A percentile compares a stretch with the other conserved stretches of the same genome.
These are phyloP conservation scores for Geosmithia flava DNA, from an alignment of 2,329 filamentous ascomycete species.

Conservation along the genomic window DNA sequence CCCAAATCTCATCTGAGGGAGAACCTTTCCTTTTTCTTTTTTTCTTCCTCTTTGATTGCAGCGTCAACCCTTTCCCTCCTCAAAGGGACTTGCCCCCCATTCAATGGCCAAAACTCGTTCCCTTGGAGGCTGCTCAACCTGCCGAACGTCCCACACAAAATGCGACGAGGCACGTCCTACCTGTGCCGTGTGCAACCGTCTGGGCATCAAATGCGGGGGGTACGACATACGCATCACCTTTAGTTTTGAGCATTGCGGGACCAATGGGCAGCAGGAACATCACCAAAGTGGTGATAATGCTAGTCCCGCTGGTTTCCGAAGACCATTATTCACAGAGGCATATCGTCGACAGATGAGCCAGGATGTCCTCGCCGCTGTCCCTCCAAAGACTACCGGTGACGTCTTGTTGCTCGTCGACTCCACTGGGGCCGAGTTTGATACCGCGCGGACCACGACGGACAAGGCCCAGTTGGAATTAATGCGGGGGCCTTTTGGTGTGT, in stretches of 20 bases:
- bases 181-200: not conserved
- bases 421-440: not conserved
- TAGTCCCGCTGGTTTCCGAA: not conserved
- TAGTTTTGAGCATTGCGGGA: not conserved
- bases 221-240: not conserved
- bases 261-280: not conserved
- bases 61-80: not conserved
- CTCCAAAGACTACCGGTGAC: not conserved
- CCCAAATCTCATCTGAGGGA: too few relatives aligned
- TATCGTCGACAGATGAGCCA: not conserved
- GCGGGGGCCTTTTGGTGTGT: not conserved
- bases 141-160: not conserved
- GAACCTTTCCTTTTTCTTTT: too few relatives aligned
- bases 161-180: not conserved
- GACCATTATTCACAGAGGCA: not conserved
- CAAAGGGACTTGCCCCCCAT: too few relatives aligned
- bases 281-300: not conserved
- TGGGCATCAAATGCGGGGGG: not conserved
- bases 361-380: not conserved
- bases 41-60: not conserved
- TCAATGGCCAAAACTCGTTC: not conserved
- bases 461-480: not conserved
- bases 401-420: not conserved
- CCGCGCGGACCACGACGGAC: not conserved
- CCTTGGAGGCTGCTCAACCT: not conserved